Evolutionary conservation across 345 rosid genomes (phyloP).

Genomic region (Citrus reticulata): DNA sequence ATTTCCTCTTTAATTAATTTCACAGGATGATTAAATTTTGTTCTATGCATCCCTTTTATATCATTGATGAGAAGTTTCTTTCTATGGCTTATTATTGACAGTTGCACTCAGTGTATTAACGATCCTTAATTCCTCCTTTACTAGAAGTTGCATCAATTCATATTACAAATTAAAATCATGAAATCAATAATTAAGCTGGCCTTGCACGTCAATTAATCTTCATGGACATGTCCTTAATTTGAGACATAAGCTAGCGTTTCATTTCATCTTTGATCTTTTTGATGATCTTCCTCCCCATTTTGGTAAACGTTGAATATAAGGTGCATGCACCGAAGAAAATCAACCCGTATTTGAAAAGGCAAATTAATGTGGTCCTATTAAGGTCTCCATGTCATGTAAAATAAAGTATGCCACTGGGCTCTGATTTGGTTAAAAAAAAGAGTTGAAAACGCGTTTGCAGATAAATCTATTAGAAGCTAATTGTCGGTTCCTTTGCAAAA

Average conservation of each 20-base stretch:
- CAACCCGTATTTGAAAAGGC: background rate
- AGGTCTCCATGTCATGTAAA: background rate
- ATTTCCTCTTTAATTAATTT: background rate
- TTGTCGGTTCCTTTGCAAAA: conserved; percentile 5
- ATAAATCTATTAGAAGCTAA: background rate
- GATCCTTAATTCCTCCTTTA: background rate
- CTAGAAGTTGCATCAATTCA: background rate
- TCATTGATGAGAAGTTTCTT: background rate
- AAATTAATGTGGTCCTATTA: background rate
- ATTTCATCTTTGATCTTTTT: background rate
- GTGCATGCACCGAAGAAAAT: background rate
- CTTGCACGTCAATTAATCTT: too few relatives aligned
- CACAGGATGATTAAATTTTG: conserved; percentile 2
- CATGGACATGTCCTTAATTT: too few relatives aligned
- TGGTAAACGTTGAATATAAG: background rate
- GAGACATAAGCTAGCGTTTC: background rate
- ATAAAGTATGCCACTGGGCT: background rate
- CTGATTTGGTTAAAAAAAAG: background rate
- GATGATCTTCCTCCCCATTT: background rate
- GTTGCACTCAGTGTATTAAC: too few relatives aligned
- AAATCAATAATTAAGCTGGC: too few relatives aligned
- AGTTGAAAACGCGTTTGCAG: background rate
- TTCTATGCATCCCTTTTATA: conserved; percentile 1
- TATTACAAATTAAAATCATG: too few relatives aligned
- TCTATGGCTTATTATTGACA: background rate